Conservation (phyloP, 352 stramenopile genomes). For the Aphanomyces stellatus region DNA sequence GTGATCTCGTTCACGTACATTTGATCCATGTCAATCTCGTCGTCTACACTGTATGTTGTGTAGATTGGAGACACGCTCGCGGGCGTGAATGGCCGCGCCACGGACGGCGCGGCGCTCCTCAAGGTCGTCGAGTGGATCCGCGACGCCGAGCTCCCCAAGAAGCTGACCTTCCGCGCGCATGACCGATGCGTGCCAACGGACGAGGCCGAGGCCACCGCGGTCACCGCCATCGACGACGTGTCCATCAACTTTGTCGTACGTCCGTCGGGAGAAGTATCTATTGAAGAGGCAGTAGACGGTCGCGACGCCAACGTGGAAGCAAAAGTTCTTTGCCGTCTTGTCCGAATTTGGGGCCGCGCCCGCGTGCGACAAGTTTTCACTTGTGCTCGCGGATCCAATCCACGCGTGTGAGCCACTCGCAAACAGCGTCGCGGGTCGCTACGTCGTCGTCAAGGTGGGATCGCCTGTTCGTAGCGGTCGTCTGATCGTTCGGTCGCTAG, state of each 20-base stretch:
- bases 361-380: slow-evolving; percentile 41
- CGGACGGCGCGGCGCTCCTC: slow-evolving; percentile 30
- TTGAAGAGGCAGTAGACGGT: too few species aligned
- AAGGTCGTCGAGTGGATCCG: slow-evolving; percentile 35
- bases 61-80: slow-evolving; percentile 60
- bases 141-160: slow-evolving; percentile 34
- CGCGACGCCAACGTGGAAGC: slow-evolving; percentile 26
- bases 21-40: background rate
- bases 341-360: slow-evolving; percentile 45
- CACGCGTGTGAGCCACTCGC: slow-evolving; percentile 43
- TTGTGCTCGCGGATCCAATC: slow-evolving; percentile 42
- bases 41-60: background rate
- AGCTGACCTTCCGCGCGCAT: slow-evolving; percentile 46
- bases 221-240: background rate
- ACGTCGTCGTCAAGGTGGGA: slow-evolving; percentile 49
- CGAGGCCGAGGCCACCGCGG: slow-evolving; percentile 6
- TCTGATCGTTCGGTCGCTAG: too few species aligned
- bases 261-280: too few species aligned
- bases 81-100: slow-evolving; percentile 40
- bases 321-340: slow-evolving; percentile 44
- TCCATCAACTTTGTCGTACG: slow-evolving; percentile 46
- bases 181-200: slow-evolving; percentile 29
- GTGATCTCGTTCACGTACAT: slow-evolving; percentile 31
- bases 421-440: slow-evolving; percentile 38
- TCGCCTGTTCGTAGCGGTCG: too few species aligned